A percentile compares a stretch with the other conserved stretches of the same genome.
phyloP scores from a whole-genome alignment of 169 alveolate genomes.

The Plasmodium vivax region DNA sequence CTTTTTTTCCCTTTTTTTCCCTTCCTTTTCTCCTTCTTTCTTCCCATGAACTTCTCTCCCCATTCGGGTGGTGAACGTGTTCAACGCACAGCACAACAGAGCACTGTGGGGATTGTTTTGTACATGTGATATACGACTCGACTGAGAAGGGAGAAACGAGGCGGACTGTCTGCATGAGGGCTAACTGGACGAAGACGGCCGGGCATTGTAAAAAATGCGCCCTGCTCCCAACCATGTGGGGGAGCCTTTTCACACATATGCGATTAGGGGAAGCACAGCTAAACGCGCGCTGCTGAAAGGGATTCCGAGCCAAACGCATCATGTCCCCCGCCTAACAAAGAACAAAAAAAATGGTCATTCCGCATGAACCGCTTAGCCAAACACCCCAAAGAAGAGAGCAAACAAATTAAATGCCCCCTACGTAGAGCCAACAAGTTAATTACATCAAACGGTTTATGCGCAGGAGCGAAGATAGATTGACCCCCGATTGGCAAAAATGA shows the following conservation, averaged over 20 bases:
- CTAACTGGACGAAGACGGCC: not conserved
- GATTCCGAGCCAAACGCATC: not conserved
- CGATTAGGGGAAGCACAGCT: not conserved
- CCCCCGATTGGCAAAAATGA: conserved; percentile 14
- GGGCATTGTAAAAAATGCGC: not conserved
- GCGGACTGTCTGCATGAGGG: not conserved
- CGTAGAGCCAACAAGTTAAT: not conserved
- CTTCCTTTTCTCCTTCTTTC: not conserved
- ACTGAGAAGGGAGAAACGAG: not conserved
- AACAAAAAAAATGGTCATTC: not conserved
- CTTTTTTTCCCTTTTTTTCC: not conserved
- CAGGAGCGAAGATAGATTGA: not conserved
- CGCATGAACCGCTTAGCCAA: not conserved
- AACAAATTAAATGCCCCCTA: not conserved
- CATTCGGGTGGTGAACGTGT: not conserved
- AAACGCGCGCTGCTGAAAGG: not conserved
- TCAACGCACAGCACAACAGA: not conserved
- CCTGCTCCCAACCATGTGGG: not conserved
- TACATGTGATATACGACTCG: not conserved
- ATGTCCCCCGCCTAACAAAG: not conserved
- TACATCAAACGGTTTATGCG: not conserved
- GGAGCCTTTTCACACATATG: not conserved
- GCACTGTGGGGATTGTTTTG: not conserved
- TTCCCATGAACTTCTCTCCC: not conserved
- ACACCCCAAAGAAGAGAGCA: not conserved